Evolutionary conservation across 352 stramenopile species (phyloP), one percentile per base, ranked within the genome.

Genomic region (Globisporangium nagaii): DNA sequence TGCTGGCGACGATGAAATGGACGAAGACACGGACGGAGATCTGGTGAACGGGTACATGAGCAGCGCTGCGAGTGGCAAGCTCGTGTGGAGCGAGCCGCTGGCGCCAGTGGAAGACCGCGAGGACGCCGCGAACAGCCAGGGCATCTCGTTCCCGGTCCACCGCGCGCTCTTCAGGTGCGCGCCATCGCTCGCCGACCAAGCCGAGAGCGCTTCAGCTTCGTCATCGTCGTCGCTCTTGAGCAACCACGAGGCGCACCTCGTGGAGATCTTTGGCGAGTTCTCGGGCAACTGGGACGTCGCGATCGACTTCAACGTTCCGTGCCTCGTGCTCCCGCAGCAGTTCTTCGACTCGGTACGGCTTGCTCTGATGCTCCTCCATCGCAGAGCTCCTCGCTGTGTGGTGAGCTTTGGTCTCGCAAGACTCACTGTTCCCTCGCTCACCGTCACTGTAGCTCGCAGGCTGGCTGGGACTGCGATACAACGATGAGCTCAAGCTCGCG

Each of bases 101-200:
- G 71, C 74, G 9, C 62, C 66, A 3, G 53, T 88, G 4, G 53
- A 63, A 15, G 62, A 69, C 27, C 53, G 28, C 17, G 71, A 79
- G 34, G 53, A 65, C 0, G 44, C 22, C 9, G 58, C 42, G 2
- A 69, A 70, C 9, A 60, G 68, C 13, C 71, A 86, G 55, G 74
- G 73, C 34, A 62, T 89, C 25, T 66, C 60, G 0, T 87, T 89
- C 25, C 70, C 75, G 84, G 72, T 86, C 11, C 71, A 88, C n/a
- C 60, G 72, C 3, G 56, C 61, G 9, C 54, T 39, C 3, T 85
- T 86, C 45, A 56, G 47, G 30, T 66, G 62, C 24, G 45, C 39
- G 13, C 44, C 53, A 24, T 37, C 31, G 7, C 44, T 55, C 27
- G 40, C 57, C 13, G 17, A 56, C 15, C 27, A 58, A 19, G 32